Evolutionary conservation across 371 early-diverging fungal genomes (phyloP).

Genomic region (Mortierella sp.): DNA sequence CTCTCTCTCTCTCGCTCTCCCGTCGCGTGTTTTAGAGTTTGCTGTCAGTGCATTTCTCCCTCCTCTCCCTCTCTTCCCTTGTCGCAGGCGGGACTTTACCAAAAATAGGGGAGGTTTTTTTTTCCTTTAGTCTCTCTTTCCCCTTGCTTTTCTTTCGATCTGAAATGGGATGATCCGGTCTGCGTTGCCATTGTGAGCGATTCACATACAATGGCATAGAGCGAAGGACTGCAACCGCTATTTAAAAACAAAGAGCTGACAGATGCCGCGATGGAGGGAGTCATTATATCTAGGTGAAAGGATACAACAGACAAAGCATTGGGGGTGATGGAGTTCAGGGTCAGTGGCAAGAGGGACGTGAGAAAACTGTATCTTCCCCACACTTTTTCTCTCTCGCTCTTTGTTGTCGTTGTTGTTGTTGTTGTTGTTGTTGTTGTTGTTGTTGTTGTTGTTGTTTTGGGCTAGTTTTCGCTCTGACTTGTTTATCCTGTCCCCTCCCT

Average conservation of each 20-base stretch:
- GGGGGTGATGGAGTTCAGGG: not conserved
- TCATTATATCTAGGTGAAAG: not conserved
- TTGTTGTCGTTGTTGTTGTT: not conserved
- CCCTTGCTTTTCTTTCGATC: not conserved
- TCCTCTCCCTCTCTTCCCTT: not conserved
- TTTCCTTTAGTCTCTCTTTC: not conserved
- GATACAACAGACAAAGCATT: not conserved
- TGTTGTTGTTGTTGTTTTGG: not conserved
- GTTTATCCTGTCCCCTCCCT: slow-evolving; percentile 11
- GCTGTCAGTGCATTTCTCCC: not conserved
- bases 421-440: not conserved
- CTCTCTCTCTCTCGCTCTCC: not conserved
- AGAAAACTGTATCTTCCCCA: not conserved
- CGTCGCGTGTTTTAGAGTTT: slow-evolving; percentile 13
- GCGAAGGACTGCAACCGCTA: not conserved
- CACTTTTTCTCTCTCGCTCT: not conserved
- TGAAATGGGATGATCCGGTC: not conserved
- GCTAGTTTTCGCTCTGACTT: not conserved
- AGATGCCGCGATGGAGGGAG: not conserved
- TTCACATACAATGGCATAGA: not conserved
- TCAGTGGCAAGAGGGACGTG: not conserved
- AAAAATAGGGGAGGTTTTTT: slow-evolving; percentile 2
- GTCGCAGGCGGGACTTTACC: slow-evolving; percentile 2
- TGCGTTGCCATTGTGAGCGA: not conserved
- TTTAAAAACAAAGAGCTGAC: not conserved